Base-by-base conservation (phyloP, 2,329 filamentous ascomycete genomes). In the Penicillium thymicola region DNA sequence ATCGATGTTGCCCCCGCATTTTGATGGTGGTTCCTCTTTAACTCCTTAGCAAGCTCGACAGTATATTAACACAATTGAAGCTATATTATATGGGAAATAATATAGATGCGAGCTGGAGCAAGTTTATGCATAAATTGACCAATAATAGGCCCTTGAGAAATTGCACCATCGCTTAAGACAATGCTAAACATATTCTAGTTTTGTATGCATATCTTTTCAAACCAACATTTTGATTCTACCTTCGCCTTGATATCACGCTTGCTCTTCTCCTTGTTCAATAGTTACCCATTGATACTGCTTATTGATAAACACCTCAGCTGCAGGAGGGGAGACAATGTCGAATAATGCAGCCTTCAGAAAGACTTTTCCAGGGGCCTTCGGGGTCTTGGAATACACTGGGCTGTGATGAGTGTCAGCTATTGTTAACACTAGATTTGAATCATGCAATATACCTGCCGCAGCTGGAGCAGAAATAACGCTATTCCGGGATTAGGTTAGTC, bases 301-400 rank as follows among this genome's bases (percentile, higher is more conserved):
- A 18, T 61, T 53, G 4, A 9, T 18, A 32, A 65, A 67, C 2
- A 62, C 40, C 28, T 61, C 63, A 2, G 45, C 28, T 0, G 14
- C 44, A 14, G 57, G 59, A 13, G 52, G 46, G 2, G 66, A 52
- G 10, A 64, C 27, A 0, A 1, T 51, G 6, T 64, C 60, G 23
- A 68, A 67, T 43, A 68, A 36, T 2, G 55, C 27, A 8, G 60
- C 65, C 41, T 66, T 67, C 11, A 67, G 16, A 9, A 65, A 67
- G 1, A 55, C 58, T 16, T 62, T 60, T 1, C 64, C 65, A 1
- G 63, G 60, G 0, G 37, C 25, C 11, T 51, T 64, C 6, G 60
- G 56, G 0, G 56, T 60, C 36, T 43, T 61, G 7, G 58, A 59
- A 14, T 55, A 60, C 9, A 60, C 28, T 2, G 61, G 50, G 42